Evolutionary conservation across 352 stramenopile genomes (phyloP).

Genomic region (Porosira glacialis): DNA sequence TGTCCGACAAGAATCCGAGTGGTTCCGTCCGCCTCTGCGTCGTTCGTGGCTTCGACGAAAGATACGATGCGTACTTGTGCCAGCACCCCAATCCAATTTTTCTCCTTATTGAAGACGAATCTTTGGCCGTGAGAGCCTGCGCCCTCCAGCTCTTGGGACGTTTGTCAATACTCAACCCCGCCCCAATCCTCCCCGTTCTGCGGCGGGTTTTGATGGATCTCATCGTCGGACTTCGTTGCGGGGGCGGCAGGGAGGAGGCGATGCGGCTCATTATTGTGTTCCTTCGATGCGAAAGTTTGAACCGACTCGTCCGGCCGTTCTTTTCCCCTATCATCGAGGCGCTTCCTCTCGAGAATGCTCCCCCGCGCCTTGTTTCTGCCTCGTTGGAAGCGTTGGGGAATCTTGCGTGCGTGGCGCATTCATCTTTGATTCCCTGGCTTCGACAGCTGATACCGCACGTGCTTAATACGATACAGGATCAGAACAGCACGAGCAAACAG

Average conservation of each 20-base stretch:
- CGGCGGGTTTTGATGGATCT: conserved; percentile 90
- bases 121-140: conserved; percentile 85
- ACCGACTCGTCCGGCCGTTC: conserved; percentile 79
- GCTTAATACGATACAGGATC: conserved; percentile 93
- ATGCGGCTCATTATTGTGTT: conserved; percentile 81
- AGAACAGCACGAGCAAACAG: conserved; percentile 90
- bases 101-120: conserved; percentile 92
- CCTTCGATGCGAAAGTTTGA: conserved; percentile 73
- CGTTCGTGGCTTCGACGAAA: conserved; percentile 87
- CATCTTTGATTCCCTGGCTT: conserved; percentile 89
- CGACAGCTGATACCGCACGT: conserved; percentile 93
- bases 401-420: conserved; percentile 87
- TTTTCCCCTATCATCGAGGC: conserved; percentile 86
- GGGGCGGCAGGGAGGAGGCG: conserved; percentile 83
- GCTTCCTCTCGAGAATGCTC: conserved; percentile 82
- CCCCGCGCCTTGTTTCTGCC: conserved; percentile 80
- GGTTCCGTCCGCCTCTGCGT: conserved; percentile 88
- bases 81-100: conserved; percentile 90
- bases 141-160: conserved; percentile 91
- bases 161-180: conserved; percentile 90
- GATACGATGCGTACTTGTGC: conserved; percentile 91
- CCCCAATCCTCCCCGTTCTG: conserved; percentile 91
- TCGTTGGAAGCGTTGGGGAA: conserved; percentile 86
- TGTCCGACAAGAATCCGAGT: conserved; percentile 88
- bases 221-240: conserved; percentile 92